These are phyloP conservation scores for Xylariaceae sp. DNA, from an alignment of 2,329 filamentous ascomycete species.

Conservation along the genomic window DNA sequence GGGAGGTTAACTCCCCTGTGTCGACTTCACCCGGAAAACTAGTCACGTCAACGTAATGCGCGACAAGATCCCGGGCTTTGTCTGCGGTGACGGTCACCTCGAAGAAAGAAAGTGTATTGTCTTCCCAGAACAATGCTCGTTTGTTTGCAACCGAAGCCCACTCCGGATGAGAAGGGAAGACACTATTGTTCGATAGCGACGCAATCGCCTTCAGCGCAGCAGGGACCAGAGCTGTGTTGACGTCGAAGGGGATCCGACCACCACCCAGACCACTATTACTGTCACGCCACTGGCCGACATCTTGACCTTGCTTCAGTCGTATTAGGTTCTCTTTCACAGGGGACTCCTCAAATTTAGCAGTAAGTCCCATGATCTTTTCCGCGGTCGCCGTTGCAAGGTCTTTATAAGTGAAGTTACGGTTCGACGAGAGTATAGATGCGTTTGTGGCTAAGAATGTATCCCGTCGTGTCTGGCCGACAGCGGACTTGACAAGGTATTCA, in stretches of 20 bases:
- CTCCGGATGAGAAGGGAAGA: conserved; percentile 52
- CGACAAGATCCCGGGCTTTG: conserved; percentile 50
- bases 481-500: conserved; percentile 57
- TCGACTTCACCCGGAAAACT: conserved; percentile 51
- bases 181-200: conserved; percentile 49
- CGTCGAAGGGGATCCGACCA: conserved; percentile 65
- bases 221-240: conserved; percentile 65
- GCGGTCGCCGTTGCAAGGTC: conserved; percentile 55
- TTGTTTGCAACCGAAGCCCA: conserved; percentile 50
- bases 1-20: conserved; percentile 42
- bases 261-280: conserved; percentile 62
- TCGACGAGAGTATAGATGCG: conserved; percentile 53
- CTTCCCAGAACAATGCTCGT: conserved; percentile 66
- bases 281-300: conserved; percentile 67
- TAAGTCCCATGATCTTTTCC: conserved; percentile 59
- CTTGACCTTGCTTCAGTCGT: conserved; percentile 54
- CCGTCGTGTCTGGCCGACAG: conserved; percentile 43
- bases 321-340: conserved; percentile 59
- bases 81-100: conserved; percentile 46
- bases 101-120: conserved; percentile 62
- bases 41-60: conserved; percentile 48
- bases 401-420: conserved; percentile 55
- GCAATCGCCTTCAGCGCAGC: conserved; percentile 63
- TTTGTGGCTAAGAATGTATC: conserved; percentile 43
- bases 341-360: conserved; percentile 56